Percentiles rank a stretch among this genome's conserved stretches.
phyloP scores from a whole-genome alignment of 75 land plant species.

The Ceratopteris richardii region DNA sequence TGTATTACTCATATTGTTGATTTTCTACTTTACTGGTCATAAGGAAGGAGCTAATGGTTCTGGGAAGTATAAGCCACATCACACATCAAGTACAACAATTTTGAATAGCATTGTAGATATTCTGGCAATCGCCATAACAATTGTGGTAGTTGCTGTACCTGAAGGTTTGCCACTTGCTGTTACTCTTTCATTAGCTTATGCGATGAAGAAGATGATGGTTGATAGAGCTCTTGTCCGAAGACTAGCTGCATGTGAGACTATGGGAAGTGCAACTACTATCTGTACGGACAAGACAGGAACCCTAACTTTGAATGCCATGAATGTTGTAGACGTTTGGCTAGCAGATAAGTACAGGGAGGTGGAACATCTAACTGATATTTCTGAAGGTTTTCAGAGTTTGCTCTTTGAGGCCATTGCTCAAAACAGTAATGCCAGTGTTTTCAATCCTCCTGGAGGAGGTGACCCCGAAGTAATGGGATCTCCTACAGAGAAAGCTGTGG shows the following conservation, averaged over 20 bases:
- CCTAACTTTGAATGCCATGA: conserved; percentile 51
- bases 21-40: conserved; percentile 52
- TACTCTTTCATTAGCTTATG: conserved; percentile 73
- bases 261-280: conserved; percentile 83
- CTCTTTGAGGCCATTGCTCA: too few relatives aligned
- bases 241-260: conserved; percentile 87
- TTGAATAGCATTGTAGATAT: conserved; percentile 29
- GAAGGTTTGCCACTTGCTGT: conserved; percentile 85
- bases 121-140: conserved; percentile 52
- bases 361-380: too few relatives aligned
- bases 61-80: conserved; percentile 14
- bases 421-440: not conserved
- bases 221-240: conserved; percentile 68
- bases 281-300: conserved; percentile 96
- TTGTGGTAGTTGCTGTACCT: conserved; percentile 82
- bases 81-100: conserved; percentile 13
- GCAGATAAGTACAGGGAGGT: conserved; percentile 15
- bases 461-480: conserved; percentile 51
- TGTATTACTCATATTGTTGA: conserved; percentile 38
- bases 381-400: too few relatives aligned
- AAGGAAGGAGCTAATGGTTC: conserved; percentile 24
- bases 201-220: conserved; percentile 90
- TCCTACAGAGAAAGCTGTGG: conserved; percentile 79
- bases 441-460: conserved; percentile 1
- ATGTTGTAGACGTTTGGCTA: conserved; percentile 21